phyloP scores from a whole-genome alignment of 306 rosid species.

The Fagus crenata region DNA sequence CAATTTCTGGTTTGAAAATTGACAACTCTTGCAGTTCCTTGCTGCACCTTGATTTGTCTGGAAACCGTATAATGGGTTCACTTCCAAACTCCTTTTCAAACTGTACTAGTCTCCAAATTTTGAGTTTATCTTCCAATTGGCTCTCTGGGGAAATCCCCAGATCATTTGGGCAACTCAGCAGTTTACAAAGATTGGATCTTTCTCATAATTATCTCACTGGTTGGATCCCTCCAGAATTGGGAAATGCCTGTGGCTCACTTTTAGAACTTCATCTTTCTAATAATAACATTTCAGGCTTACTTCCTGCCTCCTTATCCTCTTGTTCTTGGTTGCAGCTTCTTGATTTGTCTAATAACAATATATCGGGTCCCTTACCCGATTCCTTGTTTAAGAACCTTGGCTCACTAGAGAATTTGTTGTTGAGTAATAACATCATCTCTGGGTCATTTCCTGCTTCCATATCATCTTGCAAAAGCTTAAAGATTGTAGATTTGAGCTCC shows the following conservation, averaged over 20 bases:
- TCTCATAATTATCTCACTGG: conserved; percentile 76
- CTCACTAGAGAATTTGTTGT: conserved; percentile 62
- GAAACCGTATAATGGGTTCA: conserved; percentile 58
- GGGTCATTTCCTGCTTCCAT: conserved; percentile 77
- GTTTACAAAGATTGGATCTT: conserved; percentile 69
- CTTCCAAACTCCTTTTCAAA: conserved; percentile 68
- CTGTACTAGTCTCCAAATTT: conserved; percentile 62
- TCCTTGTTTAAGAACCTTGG: conserved; percentile 61
- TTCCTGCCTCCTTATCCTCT: conserved; percentile 66
- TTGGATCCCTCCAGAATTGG: conserved; percentile 85
- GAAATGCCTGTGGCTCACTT: conserved; percentile 68
- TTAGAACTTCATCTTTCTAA: conserved; percentile 61
- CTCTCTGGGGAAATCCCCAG: conserved; percentile 73
- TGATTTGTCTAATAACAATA: conserved; percentile 83
- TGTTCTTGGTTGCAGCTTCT: conserved; percentile 65
- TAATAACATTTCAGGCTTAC: conserved; percentile 76
- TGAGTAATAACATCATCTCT: conserved; percentile 73
- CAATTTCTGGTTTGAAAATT: conserved; percentile 59
- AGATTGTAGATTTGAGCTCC: conserved; percentile 81
- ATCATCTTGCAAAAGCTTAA: conserved; percentile 70
- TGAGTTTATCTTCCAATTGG: conserved; percentile 54
- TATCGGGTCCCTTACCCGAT: conserved; percentile 71
- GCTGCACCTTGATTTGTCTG: conserved; percentile 67
- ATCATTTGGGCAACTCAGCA: conserved; percentile 60
- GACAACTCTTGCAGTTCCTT: conserved; percentile 59